Evolutionary conservation across 352 stramenopile species (phyloP).

Genomic region (Pythium scleroteichum): DNA sequence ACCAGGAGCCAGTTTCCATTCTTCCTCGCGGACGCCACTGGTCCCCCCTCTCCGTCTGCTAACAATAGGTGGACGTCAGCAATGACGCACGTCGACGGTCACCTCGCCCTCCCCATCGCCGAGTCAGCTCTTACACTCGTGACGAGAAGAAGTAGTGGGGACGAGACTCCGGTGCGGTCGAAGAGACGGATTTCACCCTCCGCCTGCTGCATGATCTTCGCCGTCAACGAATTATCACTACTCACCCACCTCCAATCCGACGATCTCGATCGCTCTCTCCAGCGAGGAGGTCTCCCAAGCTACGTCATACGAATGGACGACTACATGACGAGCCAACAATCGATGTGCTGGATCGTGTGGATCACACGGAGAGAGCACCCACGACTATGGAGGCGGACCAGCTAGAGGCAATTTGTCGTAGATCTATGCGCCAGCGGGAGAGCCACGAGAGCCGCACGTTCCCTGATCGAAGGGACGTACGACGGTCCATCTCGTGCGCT

Average conservation of each 20-base stretch:
- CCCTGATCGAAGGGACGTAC: conserved; percentile 13
- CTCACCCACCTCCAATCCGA: background rate
- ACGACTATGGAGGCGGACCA: too few relatives aligned
- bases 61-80: background rate
- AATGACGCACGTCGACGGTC: background rate
- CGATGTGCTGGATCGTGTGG: too few relatives aligned
- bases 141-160: background rate
- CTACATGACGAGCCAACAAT: background rate
- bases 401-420: too few relatives aligned
- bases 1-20: background rate
- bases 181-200: too few relatives aligned
- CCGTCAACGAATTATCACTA: background rate
- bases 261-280: background rate
- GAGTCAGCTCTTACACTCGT: background rate
- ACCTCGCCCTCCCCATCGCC: background rate
- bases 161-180: too few relatives aligned
- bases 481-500: conserved; percentile 16
- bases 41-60: background rate
- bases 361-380: too few relatives aligned
- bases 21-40: background rate
- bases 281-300: background rate
- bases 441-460: conserved; percentile 8
- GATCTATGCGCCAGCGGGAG: background rate
- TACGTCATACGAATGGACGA: background rate
- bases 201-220: background rate